Evolutionary conservation across 1,139 yeast genomes (phyloP).

Genomic region (Hyphopichia pseudoburtonii): DNA sequence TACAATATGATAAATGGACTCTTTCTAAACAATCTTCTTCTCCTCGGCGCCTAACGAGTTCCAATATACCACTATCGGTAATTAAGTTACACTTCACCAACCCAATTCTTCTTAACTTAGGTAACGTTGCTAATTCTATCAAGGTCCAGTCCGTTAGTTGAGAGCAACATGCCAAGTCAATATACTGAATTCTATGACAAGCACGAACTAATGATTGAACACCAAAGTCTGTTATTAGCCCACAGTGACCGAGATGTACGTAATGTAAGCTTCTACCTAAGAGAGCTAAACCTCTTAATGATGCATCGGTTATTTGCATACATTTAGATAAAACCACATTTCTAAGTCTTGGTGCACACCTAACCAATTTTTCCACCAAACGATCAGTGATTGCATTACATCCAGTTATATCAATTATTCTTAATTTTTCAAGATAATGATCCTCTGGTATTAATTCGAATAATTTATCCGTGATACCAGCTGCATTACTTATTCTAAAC

Average conservation of each 20-base stretch:
- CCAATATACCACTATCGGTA: constrained; percentile 81
- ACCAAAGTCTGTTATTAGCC: constrained; percentile 85
- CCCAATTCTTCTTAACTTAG: constrained; percentile 86
- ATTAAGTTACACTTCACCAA: constrained; percentile 88
- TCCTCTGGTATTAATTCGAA: constrained; percentile 49
- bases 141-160: constrained; percentile 86
- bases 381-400: constrained; percentile 82
- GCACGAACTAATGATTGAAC: constrained; percentile 71
- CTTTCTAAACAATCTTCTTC: constrained; percentile 79
- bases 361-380: constrained; percentile 70
- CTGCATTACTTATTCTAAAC: constrained; percentile 75
- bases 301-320: constrained; percentile 79
- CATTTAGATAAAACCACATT: constrained; percentile 91
- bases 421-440: constrained; percentile 48
- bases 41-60: constrained; percentile 73
- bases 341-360: constrained; percentile 79
- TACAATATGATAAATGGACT: constrained; percentile 90
- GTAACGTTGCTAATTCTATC: constrained; percentile 72
- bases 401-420: constrained; percentile 83
- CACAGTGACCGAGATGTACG: constrained; percentile 92
- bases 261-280: constrained; percentile 85
- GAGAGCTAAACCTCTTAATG: constrained; percentile 67
- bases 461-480: constrained; percentile 66
- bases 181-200: constrained; percentile 86
- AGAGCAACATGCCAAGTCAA: constrained; percentile 92